Base-by-base conservation (phyloP, 441 rosid species). In the Bruguiera hainesii region DNA sequence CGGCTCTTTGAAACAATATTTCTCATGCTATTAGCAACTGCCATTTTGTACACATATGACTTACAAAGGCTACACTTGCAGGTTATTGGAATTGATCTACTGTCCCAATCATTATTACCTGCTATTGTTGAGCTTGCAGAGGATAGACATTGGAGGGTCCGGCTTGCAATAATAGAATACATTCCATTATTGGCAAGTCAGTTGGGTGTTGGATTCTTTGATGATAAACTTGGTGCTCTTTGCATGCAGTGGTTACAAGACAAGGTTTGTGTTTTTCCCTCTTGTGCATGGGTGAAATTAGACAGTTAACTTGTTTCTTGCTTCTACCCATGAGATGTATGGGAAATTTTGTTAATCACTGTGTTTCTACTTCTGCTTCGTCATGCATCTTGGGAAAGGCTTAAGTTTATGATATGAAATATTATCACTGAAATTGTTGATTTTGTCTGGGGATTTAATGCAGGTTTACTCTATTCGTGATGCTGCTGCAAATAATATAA, bases 171-270 rank as follows among this genome's bases (percentile, higher is more conserved):
- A 76, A 92, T 95, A 72, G 98, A 95, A 79, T 95, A 95, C 53
- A 91, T 92, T 75, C 98, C 99, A 62, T 67, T 95, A 71, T 80
- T 92, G 87, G 96, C 99, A 19, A 95, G 91, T 78, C 87, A 85
- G 67, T 75, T 95, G 85, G 99, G 98, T 63, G 91, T 92, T 48
- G 94, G 97, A 25, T 95, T 95, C 76, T 95, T 96, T 28, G 98
- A 96, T 74, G 97, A 96, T 76, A 90, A 90, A 78, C 98, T 96
- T 56, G 98, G 96, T 42, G 84, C 93, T 73, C 99, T 96, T 67
- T 96, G 99, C 86, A 92, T 96, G 98, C 99, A 92, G 65, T 95
- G 99, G 99, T 78, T 95, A 68, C 90, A 89, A 73, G 99, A 95
- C 72, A 90, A 93, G 98, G 98, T 93, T 61, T 62, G 75, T 52